A percentile compares a stretch with the other conserved stretches of the same genome.
Evolutionary conservation across 2,329 filamentous ascomycete genomes (phyloP).

Genomic region (Drechslera avenae): DNA sequence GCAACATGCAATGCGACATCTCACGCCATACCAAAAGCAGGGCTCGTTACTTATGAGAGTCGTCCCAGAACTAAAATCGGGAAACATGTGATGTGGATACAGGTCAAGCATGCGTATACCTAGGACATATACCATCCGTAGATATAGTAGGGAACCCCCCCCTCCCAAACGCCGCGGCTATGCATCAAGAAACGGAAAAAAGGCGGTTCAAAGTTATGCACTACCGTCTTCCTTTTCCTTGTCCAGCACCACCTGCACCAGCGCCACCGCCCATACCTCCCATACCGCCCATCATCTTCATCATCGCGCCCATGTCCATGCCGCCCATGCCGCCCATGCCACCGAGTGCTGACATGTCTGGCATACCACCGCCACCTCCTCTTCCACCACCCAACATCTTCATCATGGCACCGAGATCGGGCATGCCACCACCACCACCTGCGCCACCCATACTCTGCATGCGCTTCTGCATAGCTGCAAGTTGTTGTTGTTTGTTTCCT

Average conservation of each 20-base stretch:
- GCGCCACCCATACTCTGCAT: slow-evolving; percentile 89
- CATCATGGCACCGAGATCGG: slow-evolving; percentile 84
- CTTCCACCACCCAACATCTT: slow-evolving; percentile 84
- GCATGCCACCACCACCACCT: slow-evolving; percentile 63
- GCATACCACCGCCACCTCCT: slow-evolving; percentile 65
- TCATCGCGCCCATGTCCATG: slow-evolving; percentile 45
- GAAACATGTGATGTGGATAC: too few relatives aligned
- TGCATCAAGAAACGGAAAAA: slow-evolving; percentile 11
- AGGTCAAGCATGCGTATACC: neutral
- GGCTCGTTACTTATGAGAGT: too few relatives aligned
- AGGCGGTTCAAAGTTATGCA: neutral
- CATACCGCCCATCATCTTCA: slow-evolving; percentile 45
- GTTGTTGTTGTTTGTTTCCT: slow-evolving; percentile 87
- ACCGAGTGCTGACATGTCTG: slow-evolving; percentile 63
- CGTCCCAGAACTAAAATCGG: too few relatives aligned
- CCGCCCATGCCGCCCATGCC: slow-evolving; percentile 64
- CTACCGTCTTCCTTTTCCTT: slow-evolving; percentile 32
- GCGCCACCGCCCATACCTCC: slow-evolving; percentile 37
- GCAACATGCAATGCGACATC: too few relatives aligned
- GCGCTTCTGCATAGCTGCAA: slow-evolving; percentile 96
- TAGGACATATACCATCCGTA: neutral
- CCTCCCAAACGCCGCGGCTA: slow-evolving; percentile 17
- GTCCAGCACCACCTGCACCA: slow-evolving; percentile 21
- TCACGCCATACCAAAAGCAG: too few relatives aligned
- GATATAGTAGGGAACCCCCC: slow-evolving; percentile 4